Evolutionary conservation across 1,284 basidiomycete genomes (phyloP).

Genomic region (Amylostereum areolatum): DNA sequence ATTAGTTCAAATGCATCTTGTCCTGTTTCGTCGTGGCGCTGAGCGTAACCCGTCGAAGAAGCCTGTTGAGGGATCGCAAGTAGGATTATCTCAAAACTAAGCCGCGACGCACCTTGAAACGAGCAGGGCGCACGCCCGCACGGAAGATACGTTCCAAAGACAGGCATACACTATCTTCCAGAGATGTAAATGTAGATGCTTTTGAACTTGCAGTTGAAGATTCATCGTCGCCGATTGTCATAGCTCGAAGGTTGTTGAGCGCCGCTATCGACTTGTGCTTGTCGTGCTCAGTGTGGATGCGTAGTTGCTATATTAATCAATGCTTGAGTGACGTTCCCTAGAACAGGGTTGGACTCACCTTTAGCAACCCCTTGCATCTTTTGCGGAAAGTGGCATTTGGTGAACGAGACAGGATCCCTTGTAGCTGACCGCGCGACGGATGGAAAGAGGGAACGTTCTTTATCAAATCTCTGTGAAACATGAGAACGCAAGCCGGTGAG

Average conservation of each 20-base stretch:
- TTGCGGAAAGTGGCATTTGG: constrained; percentile 37
- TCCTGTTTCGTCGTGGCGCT: too few species aligned
- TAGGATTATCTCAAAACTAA: too few species aligned
- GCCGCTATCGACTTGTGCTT: not conserved
- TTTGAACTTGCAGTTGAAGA: not conserved
- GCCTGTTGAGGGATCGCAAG: too few species aligned
- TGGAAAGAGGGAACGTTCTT: constrained; percentile 43
- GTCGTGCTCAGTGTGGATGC: not conserved
- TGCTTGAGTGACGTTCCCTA: not conserved
- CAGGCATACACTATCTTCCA: constrained; percentile 32
- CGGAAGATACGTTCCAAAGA: constrained; percentile 46
- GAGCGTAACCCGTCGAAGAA: too few species aligned
- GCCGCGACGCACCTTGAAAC: constrained; percentile 52
- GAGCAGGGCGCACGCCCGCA: constrained; percentile 32
- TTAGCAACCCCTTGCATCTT: constrained; percentile 36
- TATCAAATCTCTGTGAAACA: constrained; percentile 45
- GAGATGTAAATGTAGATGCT: constrained; percentile 14
- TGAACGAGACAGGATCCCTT: constrained; percentile 48
- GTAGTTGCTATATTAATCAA: not conserved
- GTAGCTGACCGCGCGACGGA: constrained; percentile 46
- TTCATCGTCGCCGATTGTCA: not conserved
- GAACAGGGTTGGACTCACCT: constrained; percentile 30
- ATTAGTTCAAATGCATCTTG: too few species aligned
- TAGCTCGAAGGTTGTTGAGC: not conserved
- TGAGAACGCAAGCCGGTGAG: not conserved